Base-by-base conservation (phyloP, 192 early-diverging fungal species). In the Thamnidium elegans region DNA sequence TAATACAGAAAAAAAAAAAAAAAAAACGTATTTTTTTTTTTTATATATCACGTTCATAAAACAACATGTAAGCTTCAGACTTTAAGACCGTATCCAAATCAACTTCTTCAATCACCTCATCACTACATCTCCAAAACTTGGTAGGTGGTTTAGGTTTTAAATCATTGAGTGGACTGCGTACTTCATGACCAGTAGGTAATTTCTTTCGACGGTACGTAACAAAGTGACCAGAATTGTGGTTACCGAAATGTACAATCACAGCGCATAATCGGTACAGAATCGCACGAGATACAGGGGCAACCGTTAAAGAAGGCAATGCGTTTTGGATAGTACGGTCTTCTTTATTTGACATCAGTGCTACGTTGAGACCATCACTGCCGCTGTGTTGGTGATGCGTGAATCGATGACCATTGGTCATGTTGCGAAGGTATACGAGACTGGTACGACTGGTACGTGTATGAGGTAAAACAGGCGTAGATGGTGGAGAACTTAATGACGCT, bases 151-250 rank as follows among this genome's bases (percentile, higher is more conserved):
- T 50, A 30, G 58, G 48, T 43, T 21, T 20, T 34, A 23, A 36
- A 11, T 34, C 53, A 8, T 46, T 66, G 11, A 63, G 58, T n/a
- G 66, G 63, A 26, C 58, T 50, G 4, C 58, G 54, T 9, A 72
- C 69, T 13, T 68, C 69, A 36, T 71, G 65, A 21, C 74, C 74
- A 0, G 74, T 75, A n/a, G 74, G 74, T 9, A 76, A 21, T 19
- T 71, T 68, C n/a, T 87, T 83, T 3, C 87, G 73, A 20, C 95
- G 83, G 70, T 94, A 96, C 0, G 93, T 89, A 30, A 91, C 83
- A 82, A 93, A 98, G 62, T 98, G 96, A 7, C 96, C 96, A 3
- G 83, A 88, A 44, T 95, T 82, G 72, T 98, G 96, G 1, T 73
- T 77, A 6, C 96, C 96, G 23, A 84, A 77, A 67, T 98, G 96